Base-by-base conservation (phyloP, 345 rosid genomes). In the Odontarrhena argentea region DNA sequence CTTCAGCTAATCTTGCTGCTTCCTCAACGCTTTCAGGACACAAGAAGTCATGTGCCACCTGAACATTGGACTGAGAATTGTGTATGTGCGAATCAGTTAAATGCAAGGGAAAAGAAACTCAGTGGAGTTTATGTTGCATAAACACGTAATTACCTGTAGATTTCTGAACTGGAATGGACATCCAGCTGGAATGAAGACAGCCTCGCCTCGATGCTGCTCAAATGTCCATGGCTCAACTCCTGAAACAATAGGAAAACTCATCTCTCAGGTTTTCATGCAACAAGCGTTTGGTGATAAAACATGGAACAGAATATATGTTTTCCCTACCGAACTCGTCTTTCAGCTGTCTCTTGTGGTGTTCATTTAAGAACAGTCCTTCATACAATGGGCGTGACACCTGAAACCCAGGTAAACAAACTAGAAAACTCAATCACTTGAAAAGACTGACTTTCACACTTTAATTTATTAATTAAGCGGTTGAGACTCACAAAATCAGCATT, bases 151-250 rank as follows among this genome's bases (percentile, higher is more conserved):
- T 41, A 82, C 99, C 87, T 86, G 91, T 68, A 87, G 84, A 75
- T 87, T 87, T 72, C 82, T 87, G 72, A 77, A 64, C 75, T 94
- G 99, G 74, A 83, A 94, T 40, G 96, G 97, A 76, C 97, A 91
- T 54, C 99, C 96, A 68, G 99, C 91, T 28, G 99, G 99, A 50
- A 94, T 49, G 78, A 94, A 94, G 51, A 94, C 76, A 52, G 99
- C 96, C 74, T 94, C 75, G 71, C 99, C 97, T 51, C 74, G 70
- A 80, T 63, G 71, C 68, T 94, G 99, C 50, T 87, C 84, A 78
- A 87, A 82, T 14, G 96, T 81, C 96, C 96, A 94, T 43, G 96
- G 97, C 82, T 87, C 97, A 40, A 94, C 85, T 70, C 97, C 99
- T 94, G 81, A 67, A 55, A 60, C 53, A 49, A 26, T 48, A 67